Base-by-base conservation (phyloP, 1,284 basidiomycete genomes). In the Sporisorium sorghi region DNA sequence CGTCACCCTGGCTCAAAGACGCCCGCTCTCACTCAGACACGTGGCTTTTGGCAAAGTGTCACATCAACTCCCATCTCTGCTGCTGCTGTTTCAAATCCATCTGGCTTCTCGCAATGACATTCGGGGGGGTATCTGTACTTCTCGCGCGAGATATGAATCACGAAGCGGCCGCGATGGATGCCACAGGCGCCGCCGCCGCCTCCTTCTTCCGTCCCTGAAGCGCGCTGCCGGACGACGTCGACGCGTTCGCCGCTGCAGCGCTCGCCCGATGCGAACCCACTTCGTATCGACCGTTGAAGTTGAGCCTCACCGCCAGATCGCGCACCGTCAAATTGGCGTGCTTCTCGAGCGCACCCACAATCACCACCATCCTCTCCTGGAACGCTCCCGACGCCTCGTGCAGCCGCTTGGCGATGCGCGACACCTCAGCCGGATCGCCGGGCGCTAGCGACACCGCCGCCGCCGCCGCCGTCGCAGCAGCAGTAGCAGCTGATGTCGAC, bases 261-360 rank as follows among this genome's bases (percentile, higher is more conserved):
- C 52, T 55, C 19, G 67, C 48, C 4, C 67, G 67, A 51, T 64
- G 67, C 14, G 57, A 28, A 6, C 44, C 32, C 33, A 50, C 48
- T 39, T 77, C 72, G 47, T 82, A 81, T 40, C 72, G 77, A 8
- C 71, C 70, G 55, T 82, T 82, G 69, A 81, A 82, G 68, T 82
- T 80, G 66, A 80, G 75, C 3, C 74, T 50, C 28, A 77, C 71
- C 21, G 73, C 76, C 12, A 79, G 52, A 52, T 79, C 78, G 12
- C 76, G 76, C 10, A 79, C 78, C 2, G 78, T 73, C 55, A 84
- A 66, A 40, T 83, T 84, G 28, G 80, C 59, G 32, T 84, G 83
- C 68, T 78, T 78, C 50, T 82, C 80, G 17, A 84, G 69, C 52
- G 65, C 65, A 3, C 53, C 59, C 2, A 84, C 73, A 56, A 84